Evolutionary conservation across 1,139 yeast species (phyloP).

Genomic region (Magnusiomyces ingens): DNA sequence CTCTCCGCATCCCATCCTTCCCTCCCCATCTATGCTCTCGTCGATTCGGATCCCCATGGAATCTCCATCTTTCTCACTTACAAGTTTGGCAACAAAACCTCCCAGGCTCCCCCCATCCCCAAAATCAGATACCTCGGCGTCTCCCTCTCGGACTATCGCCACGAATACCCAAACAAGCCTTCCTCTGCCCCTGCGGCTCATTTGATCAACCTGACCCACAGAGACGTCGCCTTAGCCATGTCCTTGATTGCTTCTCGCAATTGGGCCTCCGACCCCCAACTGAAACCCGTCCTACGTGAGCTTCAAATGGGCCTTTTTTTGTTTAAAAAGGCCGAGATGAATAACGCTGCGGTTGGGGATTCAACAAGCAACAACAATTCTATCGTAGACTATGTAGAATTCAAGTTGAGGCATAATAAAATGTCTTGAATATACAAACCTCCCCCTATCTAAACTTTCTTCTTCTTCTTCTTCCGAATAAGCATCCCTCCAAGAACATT

Average conservation of each 20-base stretch:
- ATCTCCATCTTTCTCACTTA: conserved; percentile 49
- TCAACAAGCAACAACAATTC: not conserved
- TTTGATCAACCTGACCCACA: conserved; percentile 32
- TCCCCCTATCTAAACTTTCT: not conserved
- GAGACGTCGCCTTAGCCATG: conserved; percentile 37
- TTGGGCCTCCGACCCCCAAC: conserved; percentile 23
- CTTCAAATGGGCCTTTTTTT: conserved; percentile 49
- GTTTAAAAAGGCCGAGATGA: conserved; percentile 55
- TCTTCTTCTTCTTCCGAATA: conserved; percentile 5
- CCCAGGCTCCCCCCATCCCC: conserved; percentile 11
- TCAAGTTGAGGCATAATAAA: not conserved
- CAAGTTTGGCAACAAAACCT: conserved; percentile 23
- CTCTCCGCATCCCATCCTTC: conserved; percentile 43
- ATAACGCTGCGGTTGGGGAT: conserved; percentile 24
- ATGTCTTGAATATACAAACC: too few species aligned
- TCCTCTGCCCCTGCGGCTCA: not conserved
- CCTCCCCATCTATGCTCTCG: conserved; percentile 43
- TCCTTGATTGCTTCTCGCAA: conserved; percentile 27
- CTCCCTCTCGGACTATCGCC: conserved; percentile 37
- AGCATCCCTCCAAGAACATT: not conserved
- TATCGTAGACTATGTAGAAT: conserved; percentile 1
- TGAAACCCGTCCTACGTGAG: conserved; percentile 37
- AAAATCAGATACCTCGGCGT: conserved; percentile 32
- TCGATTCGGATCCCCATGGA: conserved; percentile 68
- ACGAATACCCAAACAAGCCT: conserved; percentile 21